Conservation (phyloP, 495 filamentous ascomycete genomes). For the Penicillium silybi region DNA sequence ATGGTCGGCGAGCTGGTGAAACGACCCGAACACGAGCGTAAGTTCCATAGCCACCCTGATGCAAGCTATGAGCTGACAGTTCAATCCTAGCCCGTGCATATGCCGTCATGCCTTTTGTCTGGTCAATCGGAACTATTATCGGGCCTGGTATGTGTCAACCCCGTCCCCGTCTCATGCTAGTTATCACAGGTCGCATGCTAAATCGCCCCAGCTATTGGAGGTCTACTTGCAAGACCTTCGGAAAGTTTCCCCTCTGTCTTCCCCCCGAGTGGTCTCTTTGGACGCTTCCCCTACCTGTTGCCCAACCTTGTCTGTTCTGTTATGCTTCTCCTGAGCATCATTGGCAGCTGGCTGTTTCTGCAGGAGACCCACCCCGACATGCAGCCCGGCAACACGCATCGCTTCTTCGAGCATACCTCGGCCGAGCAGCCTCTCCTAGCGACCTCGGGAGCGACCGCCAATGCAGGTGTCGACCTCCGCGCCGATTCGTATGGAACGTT, state of each 20-base stretch:
- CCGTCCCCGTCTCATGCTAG: background rate
- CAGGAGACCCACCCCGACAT: slow-evolving; percentile 80
- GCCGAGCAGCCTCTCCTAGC: slow-evolving; percentile 68
- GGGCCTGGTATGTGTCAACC: slow-evolving; percentile 52
- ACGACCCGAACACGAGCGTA: slow-evolving; percentile 78
- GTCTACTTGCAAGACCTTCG: slow-evolving; percentile 69
- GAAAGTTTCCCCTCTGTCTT: slow-evolving; percentile 64
- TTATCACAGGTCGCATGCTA: slow-evolving; percentile 10
- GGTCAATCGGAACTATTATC: slow-evolving; percentile 80
- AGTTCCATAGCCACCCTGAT: slow-evolving; percentile 24
- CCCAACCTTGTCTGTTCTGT: slow-evolving; percentile 75
- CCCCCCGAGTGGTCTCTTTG: slow-evolving; percentile 60
- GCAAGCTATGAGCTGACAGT: slow-evolving; percentile 6
- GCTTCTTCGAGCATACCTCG: slow-evolving; percentile 47
- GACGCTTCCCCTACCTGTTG: slow-evolving; percentile 75
- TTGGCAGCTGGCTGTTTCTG: slow-evolving; percentile 67
- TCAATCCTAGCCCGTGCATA: slow-evolving; percentile 61
- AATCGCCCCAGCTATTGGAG: slow-evolving; percentile 59
- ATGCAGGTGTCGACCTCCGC: slow-evolving; percentile 65
- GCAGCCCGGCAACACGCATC: slow-evolving; percentile 54
- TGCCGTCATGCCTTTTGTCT: slow-evolving; percentile 84
- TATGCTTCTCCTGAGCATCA: slow-evolving; percentile 68
- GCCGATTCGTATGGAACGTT: slow-evolving; percentile 79
- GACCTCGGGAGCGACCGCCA: slow-evolving; percentile 64
- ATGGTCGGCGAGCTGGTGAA: slow-evolving; percentile 83